Evolutionary conservation across 805 yeast species (phyloP), one percentile per base, ranked within the genome.

Genomic region (Saturnispora besseyi): DNA sequence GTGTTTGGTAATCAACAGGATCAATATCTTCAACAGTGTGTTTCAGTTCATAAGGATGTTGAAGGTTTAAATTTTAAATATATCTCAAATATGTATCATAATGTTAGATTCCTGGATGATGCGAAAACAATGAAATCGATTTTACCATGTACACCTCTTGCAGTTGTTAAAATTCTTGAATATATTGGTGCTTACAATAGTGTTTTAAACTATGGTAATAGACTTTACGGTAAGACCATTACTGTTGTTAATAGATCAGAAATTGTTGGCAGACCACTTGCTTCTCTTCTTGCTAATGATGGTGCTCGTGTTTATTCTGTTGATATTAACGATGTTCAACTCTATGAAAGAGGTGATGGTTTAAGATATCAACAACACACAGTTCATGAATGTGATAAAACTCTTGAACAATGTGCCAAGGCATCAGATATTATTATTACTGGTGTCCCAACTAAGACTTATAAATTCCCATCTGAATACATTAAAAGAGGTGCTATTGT

Each of bases 231-330:
- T 42, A 90, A 89, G 68, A 91, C 93, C 46, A 76, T 91, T 50
- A 82, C 95, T 45, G 82, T 93, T 42, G 90, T 93, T 47, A 93
- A 93, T 69, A 76, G 99, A 61, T 86, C 96, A 11, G 99, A 93
- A 68, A 91, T 93, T 61, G 99, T 93, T 22, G 99, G 99, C 11
- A 79, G 99, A 58, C 99, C 99, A 1, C 71, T 93, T 52, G 98
- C 98, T 32, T 98, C 99, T 0, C 68, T 93, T 34, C 72, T 93
- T 55, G 98, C 99, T 18, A 93, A 93, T 62, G 99, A 93, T 62
- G 99, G 99, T 54, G 99, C 99, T 22, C 84, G 83, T 1, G 98
- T 93, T 2, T 93, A 85, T 65, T 90, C 98, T 1, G 91, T 82
- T 2, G 98, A 93, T 63, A 69, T 93, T 46, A 81, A 84, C 59